These are phyloP conservation scores for Acacia confusa DNA, from an alignment of 306 rosid genomes.

Conservation along the genomic window DNA sequence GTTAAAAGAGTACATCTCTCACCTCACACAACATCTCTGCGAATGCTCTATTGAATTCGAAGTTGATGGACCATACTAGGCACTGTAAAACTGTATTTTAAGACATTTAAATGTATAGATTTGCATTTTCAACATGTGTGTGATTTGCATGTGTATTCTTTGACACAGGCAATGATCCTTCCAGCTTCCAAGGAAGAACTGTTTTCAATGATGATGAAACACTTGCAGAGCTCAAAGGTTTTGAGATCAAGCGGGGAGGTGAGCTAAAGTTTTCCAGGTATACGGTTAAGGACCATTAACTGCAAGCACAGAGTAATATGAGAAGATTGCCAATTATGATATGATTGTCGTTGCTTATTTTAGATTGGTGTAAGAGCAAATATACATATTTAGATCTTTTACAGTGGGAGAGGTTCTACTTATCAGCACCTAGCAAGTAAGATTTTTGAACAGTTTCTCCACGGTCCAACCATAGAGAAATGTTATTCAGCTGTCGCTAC, in stretches of 20 bases:
- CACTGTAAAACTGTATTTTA: slow-evolving; percentile 28
- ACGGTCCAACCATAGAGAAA: slow-evolving; percentile 85
- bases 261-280: slow-evolving; percentile 99
- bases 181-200: slow-evolving; percentile 99
- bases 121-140: slow-evolving; percentile 29
- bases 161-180: slow-evolving; percentile 88
- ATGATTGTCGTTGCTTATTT: neutral
- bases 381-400: slow-evolving; percentile 5
- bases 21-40: slow-evolving; percentile 27
- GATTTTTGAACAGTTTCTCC: slow-evolving; percentile 90
- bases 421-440: slow-evolving; percentile 25
- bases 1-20: neutral
- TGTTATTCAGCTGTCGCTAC: slow-evolving; percentile 90
- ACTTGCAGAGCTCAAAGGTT: slow-evolving; percentile 97
- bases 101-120: slow-evolving; percentile 13
- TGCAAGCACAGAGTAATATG: neutral
- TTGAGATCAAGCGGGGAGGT: slow-evolving; percentile 99
- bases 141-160: slow-evolving; percentile 16
- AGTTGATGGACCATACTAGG: slow-evolving; percentile 99
- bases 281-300: slow-evolving; percentile 25
- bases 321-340: slow-evolving; percentile 23
- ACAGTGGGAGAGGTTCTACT: slow-evolving; percentile 1
- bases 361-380: slow-evolving; percentile 12
- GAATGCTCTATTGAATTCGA: slow-evolving; percentile 99
- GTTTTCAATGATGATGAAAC: slow-evolving; percentile 98